Evolutionary conservation across 148 eudicot genomes (phyloP), one percentile per base, ranked within the genome.

Genomic region (Euryodendron excelsum): DNA sequence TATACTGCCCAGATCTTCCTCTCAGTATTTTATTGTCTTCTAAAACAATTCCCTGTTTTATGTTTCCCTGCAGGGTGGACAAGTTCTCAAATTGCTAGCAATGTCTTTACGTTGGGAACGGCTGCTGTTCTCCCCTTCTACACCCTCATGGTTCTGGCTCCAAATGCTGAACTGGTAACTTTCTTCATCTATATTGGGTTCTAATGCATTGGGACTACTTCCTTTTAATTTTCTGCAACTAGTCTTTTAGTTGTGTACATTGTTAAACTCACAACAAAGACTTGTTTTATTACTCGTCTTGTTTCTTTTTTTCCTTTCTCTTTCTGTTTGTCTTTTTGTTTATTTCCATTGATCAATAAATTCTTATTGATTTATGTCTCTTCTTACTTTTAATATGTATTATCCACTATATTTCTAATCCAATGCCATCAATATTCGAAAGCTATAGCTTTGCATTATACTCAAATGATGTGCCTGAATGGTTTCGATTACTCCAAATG

Each of bases 121-220:
- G 92, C 83, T 53, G 97, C 94, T 41, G 97, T 95, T 67, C 94
- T 95, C 74, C 98, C 98, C 30, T 91, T 93, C 74, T 95, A 95
- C 84, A 88, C 94, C 52, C 90, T 91, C 72, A 95, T 95, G 98
- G 89, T 95, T 73, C 86, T 87, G 77, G 97, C 97, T 86, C 98
- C 98, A 58, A 89, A 81, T 85, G 89, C 98, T 78, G 90, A 91
- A 82, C 76, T 93, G 67, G 97, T 93, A 88, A 83, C 82, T 66
- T 76, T 79, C 81, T 76, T 59, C 66, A 59, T 45, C 60, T 37
- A 30, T 69, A 11, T 3, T 62, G 44, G 48, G 69, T 48, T 23
- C 9, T 44, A 65, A 48, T 72, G 52, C 76, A 37, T 27, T 39
- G 9, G 30, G 48, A 14, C 66, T 37, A 8, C 27, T 31, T n/a